These are phyloP conservation scores for Rubus idaeus DNA, from an alignment of 306 rosid species.

Conservation along the genomic window DNA sequence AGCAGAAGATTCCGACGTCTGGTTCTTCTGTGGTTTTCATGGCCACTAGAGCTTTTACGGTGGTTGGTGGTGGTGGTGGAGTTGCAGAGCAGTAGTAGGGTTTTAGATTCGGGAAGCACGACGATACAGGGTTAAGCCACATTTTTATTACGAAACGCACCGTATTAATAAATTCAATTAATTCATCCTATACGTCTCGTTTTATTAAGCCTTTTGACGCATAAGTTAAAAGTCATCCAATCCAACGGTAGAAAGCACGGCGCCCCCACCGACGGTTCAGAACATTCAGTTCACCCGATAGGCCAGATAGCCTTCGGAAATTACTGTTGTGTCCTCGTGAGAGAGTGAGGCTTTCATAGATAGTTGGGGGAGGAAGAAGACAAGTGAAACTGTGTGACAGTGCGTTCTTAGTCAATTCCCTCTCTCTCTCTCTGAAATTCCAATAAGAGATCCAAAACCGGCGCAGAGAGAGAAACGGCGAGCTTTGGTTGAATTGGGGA, in stretches of 20 bases:
- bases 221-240: neutral
- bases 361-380: neutral
- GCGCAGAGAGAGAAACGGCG: constrained; percentile 18
- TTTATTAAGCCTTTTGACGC: neutral
- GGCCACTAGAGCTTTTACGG: constrained; percentile 26
- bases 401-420: constrained; percentile 3
- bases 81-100: constrained; percentile 42
- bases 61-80: constrained; percentile 15
- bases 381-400: neutral
- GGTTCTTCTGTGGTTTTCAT: constrained; percentile 58
- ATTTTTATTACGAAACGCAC: constrained; percentile 20
- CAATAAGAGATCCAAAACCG: constrained; percentile 30
- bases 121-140: constrained; percentile 17
- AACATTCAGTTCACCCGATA: too few species aligned
- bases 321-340: neutral
- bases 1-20: constrained; percentile 80
- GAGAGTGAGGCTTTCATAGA: neutral
- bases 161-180: neutral
- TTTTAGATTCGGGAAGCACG: constrained; percentile 33
- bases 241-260: neutral
- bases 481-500: neutral
- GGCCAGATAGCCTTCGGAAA: neutral
- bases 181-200: neutral
- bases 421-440: constrained; percentile 18
- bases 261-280: neutral